These are phyloP conservation scores for Monosporozyma yasuniensis DNA, from an alignment of 805 yeast genomes.

Conservation along the genomic window DNA sequence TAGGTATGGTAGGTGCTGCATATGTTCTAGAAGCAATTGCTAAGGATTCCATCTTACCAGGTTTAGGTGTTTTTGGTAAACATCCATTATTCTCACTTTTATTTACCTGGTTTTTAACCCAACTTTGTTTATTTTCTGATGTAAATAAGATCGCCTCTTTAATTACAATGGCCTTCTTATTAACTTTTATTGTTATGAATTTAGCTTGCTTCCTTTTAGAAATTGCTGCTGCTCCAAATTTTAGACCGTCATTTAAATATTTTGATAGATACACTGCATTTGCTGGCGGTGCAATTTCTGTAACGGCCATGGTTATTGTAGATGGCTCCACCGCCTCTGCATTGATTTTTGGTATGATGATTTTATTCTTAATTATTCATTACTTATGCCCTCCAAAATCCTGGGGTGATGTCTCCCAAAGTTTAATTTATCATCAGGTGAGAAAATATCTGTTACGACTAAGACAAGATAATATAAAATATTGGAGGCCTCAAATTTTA, in stretches of 20 bases:
- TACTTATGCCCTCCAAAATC: constrained; percentile 89
- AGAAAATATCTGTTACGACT: constrained; percentile 73
- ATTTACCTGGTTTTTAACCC: constrained; percentile 76
- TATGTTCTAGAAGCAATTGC: constrained; percentile 86
- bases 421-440: constrained; percentile 91
- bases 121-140: constrained; percentile 77
- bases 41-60: constrained; percentile 81
- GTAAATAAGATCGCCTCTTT: constrained; percentile 90
- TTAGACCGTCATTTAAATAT: constrained; percentile 88
- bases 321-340: constrained; percentile 84
- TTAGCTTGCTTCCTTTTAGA: constrained; percentile 84
- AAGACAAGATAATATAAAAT: constrained; percentile 87
- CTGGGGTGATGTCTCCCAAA: constrained; percentile 98
- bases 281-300: constrained; percentile 59
- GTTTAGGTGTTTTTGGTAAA: constrained; percentile 49
- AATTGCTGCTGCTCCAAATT: constrained; percentile 94
- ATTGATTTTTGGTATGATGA: constrained; percentile 54
- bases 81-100: constrained; percentile 62
- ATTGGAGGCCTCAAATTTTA: constrained; percentile 95
- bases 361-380: constrained; percentile 72
- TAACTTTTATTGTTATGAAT: constrained; percentile 93
- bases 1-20: constrained; percentile 95
- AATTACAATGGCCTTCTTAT: constrained; percentile 92
- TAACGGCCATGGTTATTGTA: constrained; percentile 85
- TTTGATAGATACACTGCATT: constrained; percentile 78